phyloP scores from a whole-genome alignment of 176 grass and related monocot genomes.

The Zea luxurians region DNA sequence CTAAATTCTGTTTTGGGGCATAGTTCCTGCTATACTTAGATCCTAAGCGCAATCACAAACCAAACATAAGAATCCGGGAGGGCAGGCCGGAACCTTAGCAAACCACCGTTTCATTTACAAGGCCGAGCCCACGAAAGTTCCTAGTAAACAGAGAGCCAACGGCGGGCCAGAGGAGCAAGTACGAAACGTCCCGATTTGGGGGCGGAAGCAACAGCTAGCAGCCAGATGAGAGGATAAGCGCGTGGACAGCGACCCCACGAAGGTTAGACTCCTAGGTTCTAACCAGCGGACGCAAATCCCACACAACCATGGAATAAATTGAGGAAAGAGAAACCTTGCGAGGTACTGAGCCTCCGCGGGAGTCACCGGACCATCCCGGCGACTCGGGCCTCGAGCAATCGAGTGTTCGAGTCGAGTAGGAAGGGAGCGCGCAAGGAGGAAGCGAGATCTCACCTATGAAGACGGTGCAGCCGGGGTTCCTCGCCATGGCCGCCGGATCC shows the following conservation, averaged over 20 bases:
- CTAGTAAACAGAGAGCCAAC: background rate
- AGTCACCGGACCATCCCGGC: background rate
- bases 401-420: background rate
- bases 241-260: background rate
- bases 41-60: background rate
- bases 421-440: background rate
- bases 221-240: background rate
- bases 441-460: slow-evolving; percentile 66
- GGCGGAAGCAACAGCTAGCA: background rate
- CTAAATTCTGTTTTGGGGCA: background rate
- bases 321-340: background rate
- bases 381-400: background rate
- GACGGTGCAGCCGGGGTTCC: slow-evolving; percentile 65
- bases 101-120: too few species aligned
- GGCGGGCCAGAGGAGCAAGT: background rate
- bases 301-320: background rate
- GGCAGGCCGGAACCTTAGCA: background rate
- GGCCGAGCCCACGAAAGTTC: too few species aligned
- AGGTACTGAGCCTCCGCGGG: background rate
- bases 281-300: background rate
- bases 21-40: background rate
- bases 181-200: background rate
- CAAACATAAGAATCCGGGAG: background rate
- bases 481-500: slow-evolving; percentile 57
- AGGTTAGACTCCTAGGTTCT: background rate